A percentile compares a stretch with the other conserved stretches of the same genome.
phyloP scores from a whole-genome alignment of 2,329 filamentous ascomycete genomes.

The Calonectria leucothoes region DNA sequence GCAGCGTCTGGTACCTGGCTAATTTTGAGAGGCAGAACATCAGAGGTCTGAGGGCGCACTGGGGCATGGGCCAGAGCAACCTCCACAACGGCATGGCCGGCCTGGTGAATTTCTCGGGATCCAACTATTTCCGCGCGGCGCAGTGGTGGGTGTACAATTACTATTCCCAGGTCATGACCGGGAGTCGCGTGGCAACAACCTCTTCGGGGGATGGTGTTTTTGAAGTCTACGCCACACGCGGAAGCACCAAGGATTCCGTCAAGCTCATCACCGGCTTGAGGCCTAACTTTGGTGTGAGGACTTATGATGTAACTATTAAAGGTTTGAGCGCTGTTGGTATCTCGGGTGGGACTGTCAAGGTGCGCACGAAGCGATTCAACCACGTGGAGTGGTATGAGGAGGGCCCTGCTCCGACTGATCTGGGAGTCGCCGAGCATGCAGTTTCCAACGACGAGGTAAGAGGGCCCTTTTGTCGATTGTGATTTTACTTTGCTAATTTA shows the following conservation, averaged over 20 bases:
- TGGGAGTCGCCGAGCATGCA: neutral
- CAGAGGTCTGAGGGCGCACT: neutral
- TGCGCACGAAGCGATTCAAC: neutral
- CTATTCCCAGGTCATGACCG: constrained; percentile 19
- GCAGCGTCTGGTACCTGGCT: neutral
- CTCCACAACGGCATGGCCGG: neutral
- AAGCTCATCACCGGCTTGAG: neutral
- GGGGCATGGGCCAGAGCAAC: neutral
- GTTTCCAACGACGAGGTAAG: neutral
- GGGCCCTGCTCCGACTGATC: neutral
- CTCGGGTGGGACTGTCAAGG: neutral
- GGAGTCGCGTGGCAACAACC: constrained; percentile 2
- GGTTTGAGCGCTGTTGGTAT: neutral
- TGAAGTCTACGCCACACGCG: neutral
- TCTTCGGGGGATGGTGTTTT: neutral
- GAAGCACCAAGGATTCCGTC: neutral
- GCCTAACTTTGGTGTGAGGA: neutral
- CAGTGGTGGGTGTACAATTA: constrained; percentile 27
- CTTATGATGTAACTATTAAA: neutral
- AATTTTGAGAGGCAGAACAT: neutral
- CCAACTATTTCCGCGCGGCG: constrained; percentile 11
- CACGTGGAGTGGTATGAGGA: neutral
- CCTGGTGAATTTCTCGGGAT: constrained; percentile 12
- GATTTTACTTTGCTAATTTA: neutral
- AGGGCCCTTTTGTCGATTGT: neutral